A percentile compares a stretch with the other conserved stretches of the same genome.
phyloP scores from a whole-genome alignment of 495 filamentous ascomycete species.

The Aspergillus wentii region DNA sequence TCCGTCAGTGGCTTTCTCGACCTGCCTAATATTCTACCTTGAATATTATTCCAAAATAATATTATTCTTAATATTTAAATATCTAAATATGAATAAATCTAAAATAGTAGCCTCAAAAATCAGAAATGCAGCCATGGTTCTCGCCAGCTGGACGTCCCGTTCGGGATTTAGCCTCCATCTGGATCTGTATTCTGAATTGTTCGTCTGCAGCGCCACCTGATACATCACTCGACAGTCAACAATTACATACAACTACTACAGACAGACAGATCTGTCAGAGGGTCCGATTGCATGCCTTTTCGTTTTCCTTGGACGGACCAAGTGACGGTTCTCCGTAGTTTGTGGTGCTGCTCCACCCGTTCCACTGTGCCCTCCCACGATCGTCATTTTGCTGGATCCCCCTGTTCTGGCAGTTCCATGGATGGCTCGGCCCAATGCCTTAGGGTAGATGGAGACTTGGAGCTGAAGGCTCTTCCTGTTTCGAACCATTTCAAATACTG shows the following conservation, averaged over 20 bases:
- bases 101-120: conserved; percentile 4
- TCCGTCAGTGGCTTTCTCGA: too few relatives aligned
- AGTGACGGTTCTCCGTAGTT: conserved; percentile 23
- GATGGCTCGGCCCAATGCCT: conserved; percentile 9
- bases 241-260: too few relatives aligned
- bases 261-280: too few relatives aligned
- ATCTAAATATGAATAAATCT: background rate
- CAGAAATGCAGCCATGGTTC: too few relatives aligned
- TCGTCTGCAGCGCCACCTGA: conserved; percentile 20
- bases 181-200: background rate
- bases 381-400: conserved; percentile 33
- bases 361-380: conserved; percentile 30
- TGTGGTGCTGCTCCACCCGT: conserved; percentile 22
- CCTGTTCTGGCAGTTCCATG: conserved; percentile 22
- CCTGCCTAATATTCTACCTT: too few relatives aligned
- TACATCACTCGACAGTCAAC: too few relatives aligned
- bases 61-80: background rate
- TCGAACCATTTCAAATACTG: background rate
- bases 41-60: background rate
- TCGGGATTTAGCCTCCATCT: background rate
- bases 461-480: background rate
- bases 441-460: conserved; percentile 1
- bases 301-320: conserved; percentile 8
- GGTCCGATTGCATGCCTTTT: conserved; percentile 16
- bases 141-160: background rate